A percentile compares a stretch with the other conserved stretches of the same genome.
phyloP scores from a whole-genome alignment of 2,329 filamentous ascomycete genomes.

The Sarocladium oryzae region DNA sequence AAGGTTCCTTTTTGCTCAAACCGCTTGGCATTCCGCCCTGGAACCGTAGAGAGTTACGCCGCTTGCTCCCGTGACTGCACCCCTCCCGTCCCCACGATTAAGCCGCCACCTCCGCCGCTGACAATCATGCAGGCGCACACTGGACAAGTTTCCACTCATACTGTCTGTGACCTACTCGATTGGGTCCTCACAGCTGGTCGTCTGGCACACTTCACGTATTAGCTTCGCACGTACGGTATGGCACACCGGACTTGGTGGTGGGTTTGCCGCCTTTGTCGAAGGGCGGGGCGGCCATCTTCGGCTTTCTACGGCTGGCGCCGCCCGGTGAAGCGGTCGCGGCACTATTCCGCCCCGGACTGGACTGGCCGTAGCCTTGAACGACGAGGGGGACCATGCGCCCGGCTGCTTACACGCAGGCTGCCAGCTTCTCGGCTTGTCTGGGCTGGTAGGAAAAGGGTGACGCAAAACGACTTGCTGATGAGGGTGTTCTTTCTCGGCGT shows the following conservation, averaged over 20 bases:
- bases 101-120: background rate
- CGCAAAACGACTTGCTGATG: too few relatives aligned
- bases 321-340: constrained; percentile 17
- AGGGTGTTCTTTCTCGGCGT: too few relatives aligned
- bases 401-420: too few relatives aligned
- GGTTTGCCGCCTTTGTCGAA: constrained; percentile 6
- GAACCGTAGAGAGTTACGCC: background rate
- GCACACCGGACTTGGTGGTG: too few relatives aligned
- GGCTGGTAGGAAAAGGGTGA: background rate
- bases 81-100: background rate
- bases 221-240: too few relatives aligned
- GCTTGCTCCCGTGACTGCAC: background rate
- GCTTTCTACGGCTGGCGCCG: constrained; percentile 33
- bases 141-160: background rate
- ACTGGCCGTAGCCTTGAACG: background rate
- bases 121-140: background rate
- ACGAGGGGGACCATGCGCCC: too few relatives aligned
- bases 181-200: background rate
- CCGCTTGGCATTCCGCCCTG: background rate
- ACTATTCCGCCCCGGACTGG: constrained; percentile 20
- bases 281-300: constrained; percentile 29
- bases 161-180: background rate
- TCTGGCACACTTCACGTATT: too few relatives aligned
- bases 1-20: too few relatives aligned
- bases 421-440: background rate